These are phyloP conservation scores for Thelonectria discophora DNA, from an alignment of 2,329 filamentous ascomycete species.

Conservation along the genomic window DNA sequence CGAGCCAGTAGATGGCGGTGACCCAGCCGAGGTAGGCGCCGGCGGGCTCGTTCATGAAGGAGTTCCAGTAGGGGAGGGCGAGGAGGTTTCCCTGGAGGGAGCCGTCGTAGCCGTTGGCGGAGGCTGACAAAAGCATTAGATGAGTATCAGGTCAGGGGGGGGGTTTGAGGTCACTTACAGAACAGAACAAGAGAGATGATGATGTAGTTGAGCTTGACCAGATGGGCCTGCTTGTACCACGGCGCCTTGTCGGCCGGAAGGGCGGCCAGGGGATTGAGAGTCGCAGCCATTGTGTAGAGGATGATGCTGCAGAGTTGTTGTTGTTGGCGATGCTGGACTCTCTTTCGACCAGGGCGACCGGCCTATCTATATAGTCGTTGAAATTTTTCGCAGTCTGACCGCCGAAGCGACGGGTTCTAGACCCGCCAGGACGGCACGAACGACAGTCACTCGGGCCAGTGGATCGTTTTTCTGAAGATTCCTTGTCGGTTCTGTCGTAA, in stretches of 20 bases:
- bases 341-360: conserved; percentile 4
- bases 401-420: conserved; percentile 13
- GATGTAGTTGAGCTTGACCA: conserved; percentile 32
- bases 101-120: conserved; percentile 30
- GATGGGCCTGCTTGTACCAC: conserved; percentile 28
- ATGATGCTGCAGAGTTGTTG: too few relatives aligned
- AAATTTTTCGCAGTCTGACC: conserved; percentile 5
- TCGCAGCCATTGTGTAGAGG: conserved; percentile 9
- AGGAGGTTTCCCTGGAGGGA: conserved; percentile 26
- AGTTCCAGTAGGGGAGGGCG: conserved; percentile 34
- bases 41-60: conserved; percentile 32
- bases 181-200: conserved; percentile 28
- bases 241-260: conserved; percentile 18
- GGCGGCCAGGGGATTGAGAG: conserved; percentile 5
- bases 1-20: conserved; percentile 38
- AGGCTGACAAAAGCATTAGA: background rate
- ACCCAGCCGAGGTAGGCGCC: conserved; percentile 38
- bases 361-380: conserved; percentile 10
- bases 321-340: background rate
- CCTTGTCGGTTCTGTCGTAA: conserved; percentile 12
- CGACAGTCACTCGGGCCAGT: conserved; percentile 4
- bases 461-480: background rate
- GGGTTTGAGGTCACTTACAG: conserved; percentile 12
- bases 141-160: too few relatives aligned
- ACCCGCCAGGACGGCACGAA: conserved; percentile 20